A percentile compares a stretch with the other conserved stretches of the same genome.
Evolutionary conservation across 2,329 filamentous ascomycete species (phyloP).

Genomic region (Exophiala aquamarina): DNA sequence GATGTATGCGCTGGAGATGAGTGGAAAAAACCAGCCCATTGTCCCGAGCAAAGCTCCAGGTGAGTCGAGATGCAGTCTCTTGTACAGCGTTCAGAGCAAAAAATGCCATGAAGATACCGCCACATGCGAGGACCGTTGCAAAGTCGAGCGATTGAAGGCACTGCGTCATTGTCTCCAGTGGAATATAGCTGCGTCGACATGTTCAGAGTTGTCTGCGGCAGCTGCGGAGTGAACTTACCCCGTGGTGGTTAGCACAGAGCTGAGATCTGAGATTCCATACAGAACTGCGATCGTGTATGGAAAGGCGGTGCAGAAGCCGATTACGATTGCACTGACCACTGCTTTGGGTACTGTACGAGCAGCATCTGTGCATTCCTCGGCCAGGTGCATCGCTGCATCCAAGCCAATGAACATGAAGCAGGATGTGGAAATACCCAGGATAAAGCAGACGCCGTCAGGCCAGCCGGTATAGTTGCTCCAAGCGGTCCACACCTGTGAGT

Average conservation of each 20-base stretch:
- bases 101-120: slow-evolving; percentile 51
- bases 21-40: slow-evolving; percentile 35
- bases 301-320: slow-evolving; percentile 35
- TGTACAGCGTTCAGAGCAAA: slow-evolving; percentile 59
- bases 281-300: slow-evolving; percentile 21
- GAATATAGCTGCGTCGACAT: slow-evolving; percentile 8
- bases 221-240: slow-evolving; percentile 4
- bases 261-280: slow-evolving; percentile 23
- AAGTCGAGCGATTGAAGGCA: slow-evolving; percentile 16
- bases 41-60: slow-evolving; percentile 47
- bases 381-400: slow-evolving; percentile 41
- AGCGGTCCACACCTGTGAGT: slow-evolving; percentile 20
- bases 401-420: slow-evolving; percentile 23
- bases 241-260: slow-evolving; percentile 27
- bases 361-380: slow-evolving; percentile 42
- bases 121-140: slow-evolving; percentile 35
- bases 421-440: slow-evolving; percentile 30
- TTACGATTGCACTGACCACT: slow-evolving; percentile 36
- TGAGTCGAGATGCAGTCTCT: slow-evolving; percentile 54
- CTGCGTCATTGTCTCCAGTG: slow-evolving; percentile 3
- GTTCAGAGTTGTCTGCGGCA: not conserved
- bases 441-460: slow-evolving; percentile 30
- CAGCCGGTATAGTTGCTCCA: slow-evolving; percentile 26
- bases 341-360: slow-evolving; percentile 36
- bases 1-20: slow-evolving; percentile 20